These are phyloP conservation scores for Ephemerocybe angulata DNA, from an alignment of 768 basidiomycete species.

Conservation along the genomic window DNA sequence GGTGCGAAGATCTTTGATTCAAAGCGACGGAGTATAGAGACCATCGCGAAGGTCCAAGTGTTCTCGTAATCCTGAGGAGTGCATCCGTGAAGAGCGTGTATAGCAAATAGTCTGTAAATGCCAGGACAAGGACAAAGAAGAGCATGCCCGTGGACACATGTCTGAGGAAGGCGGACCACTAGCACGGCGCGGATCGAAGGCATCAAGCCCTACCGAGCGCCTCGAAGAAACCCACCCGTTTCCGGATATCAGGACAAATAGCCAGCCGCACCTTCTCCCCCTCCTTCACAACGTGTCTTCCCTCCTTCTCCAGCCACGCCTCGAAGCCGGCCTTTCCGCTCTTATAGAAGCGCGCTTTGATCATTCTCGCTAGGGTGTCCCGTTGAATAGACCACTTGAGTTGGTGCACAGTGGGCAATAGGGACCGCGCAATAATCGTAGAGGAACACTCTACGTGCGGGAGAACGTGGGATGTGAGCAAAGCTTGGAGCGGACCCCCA, in stretches of 20 bases:
- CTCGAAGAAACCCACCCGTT: constrained; percentile 61
- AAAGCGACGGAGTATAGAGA: no score
- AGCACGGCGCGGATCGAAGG: neutral
- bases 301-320: constrained; percentile 56
- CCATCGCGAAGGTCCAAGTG: no score
- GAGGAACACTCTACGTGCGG: constrained; percentile 65
- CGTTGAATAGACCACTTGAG: constrained; percentile 70
- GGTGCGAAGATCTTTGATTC: no score
- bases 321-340: constrained; percentile 36
- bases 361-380: constrained; percentile 56
- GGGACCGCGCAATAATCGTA: constrained; percentile 50
- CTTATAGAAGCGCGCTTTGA: constrained; percentile 41
- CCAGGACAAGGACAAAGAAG: no score
- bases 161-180: no score
- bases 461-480: constrained; percentile 50
- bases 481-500: constrained; percentile 34
- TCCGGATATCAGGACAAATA: constrained; percentile 60
- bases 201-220: constrained; percentile 18
- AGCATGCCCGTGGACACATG: no score
- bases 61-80: no score
- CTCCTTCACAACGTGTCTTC: constrained; percentile 50
- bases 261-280: constrained; percentile 63
- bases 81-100: no score
- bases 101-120: no score
- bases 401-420: constrained; percentile 60